Base-by-base conservation (phyloP, 1,284 basidiomycete genomes). In the Cryptococcus amylolentus region DNA sequence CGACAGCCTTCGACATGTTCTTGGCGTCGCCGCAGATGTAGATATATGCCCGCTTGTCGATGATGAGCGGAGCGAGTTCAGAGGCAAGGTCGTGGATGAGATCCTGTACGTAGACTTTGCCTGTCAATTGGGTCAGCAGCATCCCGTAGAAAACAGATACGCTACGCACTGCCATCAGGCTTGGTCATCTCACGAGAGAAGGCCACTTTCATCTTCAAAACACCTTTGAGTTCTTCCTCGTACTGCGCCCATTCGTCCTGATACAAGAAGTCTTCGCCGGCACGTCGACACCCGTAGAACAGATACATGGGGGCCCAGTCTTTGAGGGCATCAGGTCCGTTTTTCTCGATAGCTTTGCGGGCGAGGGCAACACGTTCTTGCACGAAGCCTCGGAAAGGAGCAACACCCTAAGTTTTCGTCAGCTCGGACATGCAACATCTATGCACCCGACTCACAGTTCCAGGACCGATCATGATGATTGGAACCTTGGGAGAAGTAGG, bases 51-150 rank as follows among this genome's bases (percentile, higher is more conserved):
- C 96, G 91, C 76, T 90, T 88, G 64, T 91, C 89, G 60, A 96
- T 80, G 66, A 98, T 91, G 23, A 89, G 87, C 61, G 94, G 86
- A 4, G 89, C 89, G 56, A 98, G 83, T 61, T 85, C 83, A 72
- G 86, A 85, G 52, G 85, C 82, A 68, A 89, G 84, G 56, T 94
- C 84, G 88, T 88, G 91, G n/a, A 96, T 80, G 55, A 95, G 80
- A 77, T 98, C 92, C 81, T 98, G 95, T 28, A 98, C 95, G 79
- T 98, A 98, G 68, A 95, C 89, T 83, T 98, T 96, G 81, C 86
- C 69, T 72, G 49, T 9, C 6, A 20, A 44, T 8, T 2, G 27
- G 13, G 40, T 51, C 13, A 42, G 40, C 37, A 38, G 23, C 18
- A 51, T 3, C 9, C 44, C 16, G 14, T 23, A 39, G 35, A 26